Percentiles rank a stretch among this genome's conserved stretches.
These are phyloP conservation scores for Trichosanthes cucumerina DNA, from an alignment of 306 rosid genomes.

Conservation along the genomic window DNA sequence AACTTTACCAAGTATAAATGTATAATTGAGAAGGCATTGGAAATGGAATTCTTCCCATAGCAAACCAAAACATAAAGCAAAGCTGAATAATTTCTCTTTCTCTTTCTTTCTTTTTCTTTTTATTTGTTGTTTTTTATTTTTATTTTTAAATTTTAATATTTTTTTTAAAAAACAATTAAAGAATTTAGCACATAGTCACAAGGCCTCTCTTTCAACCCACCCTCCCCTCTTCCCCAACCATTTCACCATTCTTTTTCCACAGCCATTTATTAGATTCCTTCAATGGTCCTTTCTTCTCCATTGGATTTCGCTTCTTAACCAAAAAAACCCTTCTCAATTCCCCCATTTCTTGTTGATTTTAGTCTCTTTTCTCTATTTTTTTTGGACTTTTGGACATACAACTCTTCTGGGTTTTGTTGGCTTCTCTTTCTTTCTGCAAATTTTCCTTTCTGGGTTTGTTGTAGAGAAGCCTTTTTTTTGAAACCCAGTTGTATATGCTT, in stretches of 20 bases:
- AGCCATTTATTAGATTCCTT: slow-evolving; percentile 78
- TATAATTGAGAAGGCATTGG: neutral
- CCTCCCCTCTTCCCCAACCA: slow-evolving; percentile 30
- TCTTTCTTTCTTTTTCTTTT: slow-evolving; percentile 18
- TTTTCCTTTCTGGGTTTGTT: slow-evolving; percentile 50
- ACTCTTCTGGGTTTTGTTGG: slow-evolving; percentile 60
- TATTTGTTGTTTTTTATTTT: slow-evolving; percentile 35
- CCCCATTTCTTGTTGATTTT: slow-evolving; percentile 36
- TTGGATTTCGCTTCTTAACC: slow-evolving; percentile 51
- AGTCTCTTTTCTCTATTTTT: slow-evolving; percentile 27
- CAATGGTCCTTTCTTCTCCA: slow-evolving; percentile 61
- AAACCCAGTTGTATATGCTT: slow-evolving; percentile 31
- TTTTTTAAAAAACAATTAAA: neutral
- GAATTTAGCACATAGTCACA: slow-evolving; percentile 43
- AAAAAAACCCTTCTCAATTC: slow-evolving; percentile 41
- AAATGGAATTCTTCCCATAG: neutral
- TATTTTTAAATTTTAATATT: neutral
- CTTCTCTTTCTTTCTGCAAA: slow-evolving; percentile 43
- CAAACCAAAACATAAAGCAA: slow-evolving; percentile 6
- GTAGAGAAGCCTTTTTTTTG: slow-evolving; percentile 30
- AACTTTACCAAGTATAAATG: neutral
- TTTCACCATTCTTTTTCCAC: slow-evolving; percentile 64
- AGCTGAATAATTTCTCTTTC: neutral
- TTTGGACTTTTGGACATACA: slow-evolving; percentile 29
- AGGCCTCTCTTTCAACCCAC: slow-evolving; percentile 29